Conservation (phyloP, 768 basidiomycete species). For the Amanita jacksonii region DNA sequence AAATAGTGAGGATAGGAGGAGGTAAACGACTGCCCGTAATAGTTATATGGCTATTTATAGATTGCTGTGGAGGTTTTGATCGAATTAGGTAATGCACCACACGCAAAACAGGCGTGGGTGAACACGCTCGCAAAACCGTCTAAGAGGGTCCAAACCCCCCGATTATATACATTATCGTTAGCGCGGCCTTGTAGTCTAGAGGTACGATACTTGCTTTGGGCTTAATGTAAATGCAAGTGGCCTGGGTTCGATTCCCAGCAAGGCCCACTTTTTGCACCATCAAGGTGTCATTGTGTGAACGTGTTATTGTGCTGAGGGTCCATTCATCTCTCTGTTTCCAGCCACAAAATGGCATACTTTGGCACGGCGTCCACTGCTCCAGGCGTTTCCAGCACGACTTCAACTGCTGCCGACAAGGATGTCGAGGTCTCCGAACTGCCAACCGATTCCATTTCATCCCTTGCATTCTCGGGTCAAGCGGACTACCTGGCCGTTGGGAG, state of each 20-base stretch:
- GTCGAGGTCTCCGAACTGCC: slow-evolving; percentile 77
- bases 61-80: slow-evolving; percentile 3
- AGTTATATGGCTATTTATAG: not conserved
- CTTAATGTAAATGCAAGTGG: slow-evolving; percentile 28
- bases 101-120: no score
- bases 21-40: not conserved
- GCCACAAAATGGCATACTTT: slow-evolving; percentile 31
- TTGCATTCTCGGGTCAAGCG: slow-evolving; percentile 77
- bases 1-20: not conserved
- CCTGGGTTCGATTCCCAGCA: slow-evolving; percentile 39
- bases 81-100: no score
- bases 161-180: no score
- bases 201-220: slow-evolving; percentile 48
- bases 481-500: slow-evolving; percentile 89
- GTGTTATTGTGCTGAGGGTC: slow-evolving; percentile 3
- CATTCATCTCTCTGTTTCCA: not conserved
- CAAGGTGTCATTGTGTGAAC: not conserved
- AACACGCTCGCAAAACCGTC: no score
- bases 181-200: slow-evolving; percentile 23
- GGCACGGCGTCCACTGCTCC: slow-evolving; percentile 20
- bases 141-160: no score
- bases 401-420: slow-evolving; percentile 55
- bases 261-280: slow-evolving; percentile 1
- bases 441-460: slow-evolving; percentile 75
- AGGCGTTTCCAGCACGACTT: slow-evolving; percentile 21